Evolutionary conservation across 129 eudicot species (phyloP).

Genomic region (Flaveria robusta): DNA sequence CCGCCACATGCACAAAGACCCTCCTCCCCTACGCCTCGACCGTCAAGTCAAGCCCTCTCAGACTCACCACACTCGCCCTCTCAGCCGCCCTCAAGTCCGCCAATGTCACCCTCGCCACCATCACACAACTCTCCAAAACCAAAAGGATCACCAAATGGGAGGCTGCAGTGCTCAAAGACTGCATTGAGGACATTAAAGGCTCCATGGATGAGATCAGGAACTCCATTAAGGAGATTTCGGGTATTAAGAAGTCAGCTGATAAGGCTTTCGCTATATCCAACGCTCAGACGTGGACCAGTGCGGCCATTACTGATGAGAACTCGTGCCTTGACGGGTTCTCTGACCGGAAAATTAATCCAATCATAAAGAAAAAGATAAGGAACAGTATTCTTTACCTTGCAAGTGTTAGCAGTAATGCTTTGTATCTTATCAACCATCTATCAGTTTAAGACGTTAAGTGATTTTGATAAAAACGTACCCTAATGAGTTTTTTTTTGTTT

Average conservation of each 20-base stretch:
- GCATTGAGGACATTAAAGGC: slow-evolving; percentile 56
- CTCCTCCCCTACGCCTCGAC: slow-evolving; percentile 61
- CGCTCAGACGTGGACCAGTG: slow-evolving; percentile 80
- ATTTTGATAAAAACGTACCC: not conserved
- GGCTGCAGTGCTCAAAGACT: slow-evolving; percentile 54
- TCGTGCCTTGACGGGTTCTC: slow-evolving; percentile 72
- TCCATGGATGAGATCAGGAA: slow-evolving; percentile 56
- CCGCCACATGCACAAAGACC: slow-evolving; percentile 55
- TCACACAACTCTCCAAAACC: slow-evolving; percentile 31
- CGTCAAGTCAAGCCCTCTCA: slow-evolving; percentile 42
- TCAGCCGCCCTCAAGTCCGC: slow-evolving; percentile 51
- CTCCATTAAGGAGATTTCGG: slow-evolving; percentile 42
- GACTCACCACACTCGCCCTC: slow-evolving; percentile 54
- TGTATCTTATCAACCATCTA: slow-evolving; percentile 67
- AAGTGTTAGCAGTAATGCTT: slow-evolving; percentile 59
- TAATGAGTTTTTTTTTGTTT: not conserved
- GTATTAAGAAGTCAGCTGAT: slow-evolving; percentile 36
- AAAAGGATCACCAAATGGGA: slow-evolving; percentile 46
- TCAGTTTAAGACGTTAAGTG: slow-evolving; percentile 13
- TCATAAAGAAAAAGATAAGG: slow-evolving; percentile 48
- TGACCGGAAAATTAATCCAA: slow-evolving; percentile 42
- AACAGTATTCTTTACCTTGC: slow-evolving; percentile 42
- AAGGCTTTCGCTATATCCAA: slow-evolving; percentile 52
- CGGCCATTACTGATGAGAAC: slow-evolving; percentile 75
- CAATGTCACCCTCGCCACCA: slow-evolving; percentile 42